Conservation (phyloP, 1,139 yeast genomes). For the Candida freyschussii region DNA sequence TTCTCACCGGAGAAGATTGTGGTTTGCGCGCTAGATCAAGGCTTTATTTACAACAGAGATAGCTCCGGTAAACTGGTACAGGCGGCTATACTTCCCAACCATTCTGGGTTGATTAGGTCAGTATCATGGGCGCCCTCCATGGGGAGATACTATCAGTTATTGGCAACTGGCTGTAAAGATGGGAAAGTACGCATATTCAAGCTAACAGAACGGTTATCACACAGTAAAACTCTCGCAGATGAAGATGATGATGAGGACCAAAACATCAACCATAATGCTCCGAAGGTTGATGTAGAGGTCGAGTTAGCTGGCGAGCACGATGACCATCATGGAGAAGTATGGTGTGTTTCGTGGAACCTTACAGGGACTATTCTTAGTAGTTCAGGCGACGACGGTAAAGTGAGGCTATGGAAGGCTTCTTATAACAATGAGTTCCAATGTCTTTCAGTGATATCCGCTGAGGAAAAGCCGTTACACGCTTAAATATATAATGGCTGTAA, state of each 20-base stretch:
- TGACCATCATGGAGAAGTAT: constrained; percentile 86
- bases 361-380: constrained; percentile 91
- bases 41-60: constrained; percentile 64
- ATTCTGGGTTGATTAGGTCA: constrained; percentile 79
- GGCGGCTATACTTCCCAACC: constrained; percentile 57
- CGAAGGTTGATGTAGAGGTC: constrained; percentile 31
- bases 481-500: too few relatives aligned
- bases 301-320: constrained; percentile 53
- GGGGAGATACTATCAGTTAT: constrained; percentile 82
- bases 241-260: constrained; percentile 16
- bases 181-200: constrained; percentile 86
- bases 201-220: constrained; percentile 42
- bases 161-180: constrained; percentile 96
- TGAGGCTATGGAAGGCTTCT: constrained; percentile 86
- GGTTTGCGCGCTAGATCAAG: constrained; percentile 85
- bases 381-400: constrained; percentile 93
- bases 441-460: constrained; percentile 81
- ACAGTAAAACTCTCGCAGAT: constrained; percentile 22
- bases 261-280: constrained; percentile 12
- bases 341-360: constrained; percentile 93
- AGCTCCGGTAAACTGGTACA: constrained; percentile 42
- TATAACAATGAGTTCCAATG: constrained; percentile 87
- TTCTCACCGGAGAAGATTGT: constrained; percentile 77
- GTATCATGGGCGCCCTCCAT: constrained; percentile 97
- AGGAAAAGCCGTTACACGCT: too few relatives aligned